Evolutionary conservation across 345 rosid species (phyloP).

Genomic region (Pseudoturritis turrita): DNA sequence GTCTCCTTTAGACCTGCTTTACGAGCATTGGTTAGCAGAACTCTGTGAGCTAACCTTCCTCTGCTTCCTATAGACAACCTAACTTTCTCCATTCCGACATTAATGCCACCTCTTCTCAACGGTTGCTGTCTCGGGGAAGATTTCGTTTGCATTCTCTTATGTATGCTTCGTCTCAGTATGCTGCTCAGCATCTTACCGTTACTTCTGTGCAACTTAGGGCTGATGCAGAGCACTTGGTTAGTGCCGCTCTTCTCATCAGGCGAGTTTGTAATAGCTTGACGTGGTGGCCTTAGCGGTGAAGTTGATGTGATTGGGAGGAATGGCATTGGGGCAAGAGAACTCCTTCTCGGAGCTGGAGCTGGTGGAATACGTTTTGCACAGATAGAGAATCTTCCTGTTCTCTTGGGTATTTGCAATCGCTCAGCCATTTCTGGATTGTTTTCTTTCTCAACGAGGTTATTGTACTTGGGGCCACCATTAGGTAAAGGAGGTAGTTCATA

Average conservation of each 20-base stretch:
- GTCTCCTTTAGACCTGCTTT: constrained; percentile 51
- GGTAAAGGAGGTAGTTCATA: constrained; percentile 34
- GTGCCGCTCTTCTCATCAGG: constrained; percentile 39
- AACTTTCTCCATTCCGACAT: constrained; percentile 80
- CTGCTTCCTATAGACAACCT: constrained; percentile 83
- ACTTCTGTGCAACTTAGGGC: constrained; percentile 49
- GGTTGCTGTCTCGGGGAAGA: constrained; percentile 56
- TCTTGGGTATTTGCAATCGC: constrained; percentile 47
- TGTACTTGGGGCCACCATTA: constrained; percentile 35
- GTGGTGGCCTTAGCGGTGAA: constrained; percentile 28
- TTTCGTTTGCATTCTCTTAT: constrained; percentile 47
- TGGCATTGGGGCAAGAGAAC: constrained; percentile 69
- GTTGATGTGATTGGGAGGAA: constrained; percentile 31
- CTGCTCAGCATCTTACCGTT: constrained; percentile 52
- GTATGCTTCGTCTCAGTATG: constrained; percentile 66
- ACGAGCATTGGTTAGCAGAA: constrained; percentile 53
- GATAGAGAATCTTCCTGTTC: constrained; percentile 73
- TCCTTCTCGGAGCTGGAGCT: constrained; percentile 61
- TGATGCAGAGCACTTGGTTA: constrained; percentile 36
- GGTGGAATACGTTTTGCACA: constrained; percentile 44
- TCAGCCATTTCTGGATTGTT: constrained; percentile 70
- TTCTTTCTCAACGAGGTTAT: constrained; percentile 68
- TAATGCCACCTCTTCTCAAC: constrained; percentile 65
- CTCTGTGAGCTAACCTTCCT: constrained; percentile 64
- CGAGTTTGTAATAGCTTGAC: constrained; percentile 23